Evolutionary conservation across 2,329 filamentous ascomycete species (phyloP), one percentile per base, ranked within the genome.

Genomic region (Neonectria hederae): DNA sequence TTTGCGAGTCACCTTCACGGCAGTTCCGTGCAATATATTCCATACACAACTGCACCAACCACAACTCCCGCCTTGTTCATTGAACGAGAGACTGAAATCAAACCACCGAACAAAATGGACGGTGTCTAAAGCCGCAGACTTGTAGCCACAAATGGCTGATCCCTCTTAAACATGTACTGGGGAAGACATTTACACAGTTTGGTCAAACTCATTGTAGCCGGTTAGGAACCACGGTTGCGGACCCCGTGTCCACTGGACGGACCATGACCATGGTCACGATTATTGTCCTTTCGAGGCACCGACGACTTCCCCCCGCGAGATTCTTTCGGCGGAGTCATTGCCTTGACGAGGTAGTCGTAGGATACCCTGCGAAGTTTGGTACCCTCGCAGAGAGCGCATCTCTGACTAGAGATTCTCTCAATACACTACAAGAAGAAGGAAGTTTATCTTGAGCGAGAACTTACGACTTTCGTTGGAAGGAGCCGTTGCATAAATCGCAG

Each of bases 361-460:
- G 72, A 70, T 7, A 74, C 72, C 35, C 59, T 54, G 5, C 69
- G 67, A 28, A 74, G 52, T 24, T 74, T 74, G 51, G 65, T 72
- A 35, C 71, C 72, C 19, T 69, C 49, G n/a, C 72, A 74, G n/a
- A 63, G 61, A 57, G 67, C 45, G 19, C 72, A 74, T 51, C 54
- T 19, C n/a, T 60, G 40, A 22, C 64, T 66, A 26, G 9, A 21
- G 11, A 21, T 4, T 14, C 13, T 69, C 53, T 65, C 30, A 60
- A 43, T 11, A 60, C 21, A 24, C 14, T 8, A 2, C 30, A 40
- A 57, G 51, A 10, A 54, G 7, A 3, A 9, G 14, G 35, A 53
- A 11, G 13, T 26, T 14, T 40, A 5, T 10, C 42, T 6, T 28
- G n/a, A 19, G 42, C 6, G 11, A 24, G 43, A 26, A 65, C 70